These are phyloP conservation scores for Ceratobasidium sp. DNA, from an alignment of 1,284 basidiomycete genomes.

Conservation along the genomic window DNA sequence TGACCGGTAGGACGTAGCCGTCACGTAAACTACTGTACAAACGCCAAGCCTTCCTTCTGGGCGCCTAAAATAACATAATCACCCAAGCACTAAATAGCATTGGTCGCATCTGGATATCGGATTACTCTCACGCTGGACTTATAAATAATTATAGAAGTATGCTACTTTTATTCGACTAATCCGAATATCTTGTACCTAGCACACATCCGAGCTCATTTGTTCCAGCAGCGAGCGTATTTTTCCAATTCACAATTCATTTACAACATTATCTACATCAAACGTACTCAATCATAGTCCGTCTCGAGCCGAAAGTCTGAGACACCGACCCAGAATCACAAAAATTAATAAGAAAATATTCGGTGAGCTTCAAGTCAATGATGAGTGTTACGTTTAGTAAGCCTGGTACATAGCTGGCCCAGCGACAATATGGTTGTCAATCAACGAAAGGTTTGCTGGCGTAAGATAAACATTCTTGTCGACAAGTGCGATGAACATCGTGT, in stretches of 20 bases:
- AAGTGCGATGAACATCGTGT: slow-evolving; percentile 72
- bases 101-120: no score
- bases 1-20: no score
- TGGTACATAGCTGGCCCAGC: slow-evolving; percentile 71
- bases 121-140: no score
- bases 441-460: slow-evolving; percentile 72
- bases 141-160: no score
- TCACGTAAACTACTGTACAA: no score
- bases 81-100: no score
- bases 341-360: background rate
- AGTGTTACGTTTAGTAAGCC: slow-evolving; percentile 50
- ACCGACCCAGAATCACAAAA: background rate
- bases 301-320: background rate
- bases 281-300: background rate
- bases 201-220: slow-evolving; percentile 63
- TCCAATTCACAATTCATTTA: slow-evolving; percentile 69
- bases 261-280: slow-evolving; percentile 68
- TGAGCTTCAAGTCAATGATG: background rate
- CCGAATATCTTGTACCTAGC: no score
- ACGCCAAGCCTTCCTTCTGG: no score
- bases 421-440: slow-evolving; percentile 70
- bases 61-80: no score
- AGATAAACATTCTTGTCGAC: slow-evolving; percentile 67
- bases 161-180: no score
- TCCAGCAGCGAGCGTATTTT: no score